Percentiles rank a stretch among this genome's conserved stretches.
Evolutionary conservation across 2,329 filamentous ascomycete species (phyloP).

Genomic region (Lecanicillium sp.): DNA sequence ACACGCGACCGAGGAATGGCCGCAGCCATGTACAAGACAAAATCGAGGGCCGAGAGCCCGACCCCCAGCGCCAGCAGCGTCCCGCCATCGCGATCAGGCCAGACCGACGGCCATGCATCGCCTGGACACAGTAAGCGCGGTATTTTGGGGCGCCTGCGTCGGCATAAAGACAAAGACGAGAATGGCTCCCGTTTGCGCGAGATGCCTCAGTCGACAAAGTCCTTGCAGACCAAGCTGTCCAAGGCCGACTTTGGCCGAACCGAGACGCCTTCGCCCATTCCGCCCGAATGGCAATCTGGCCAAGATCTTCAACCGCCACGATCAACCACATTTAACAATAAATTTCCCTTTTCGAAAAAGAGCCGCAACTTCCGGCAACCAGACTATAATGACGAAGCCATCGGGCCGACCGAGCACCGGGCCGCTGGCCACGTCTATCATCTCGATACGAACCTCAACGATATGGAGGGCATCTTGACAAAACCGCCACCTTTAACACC

Average conservation of each 20-base stretch:
- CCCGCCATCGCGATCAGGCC: slow-evolving; percentile 42
- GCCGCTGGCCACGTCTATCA: slow-evolving; percentile 60
- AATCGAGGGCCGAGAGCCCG: slow-evolving; percentile 68
- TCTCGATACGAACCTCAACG: slow-evolving; percentile 79
- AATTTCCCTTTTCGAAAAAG: slow-evolving; percentile 57
- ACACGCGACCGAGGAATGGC: slow-evolving; percentile 49
- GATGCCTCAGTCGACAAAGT: slow-evolving; percentile 47
- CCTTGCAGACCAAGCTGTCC: slow-evolving; percentile 45
- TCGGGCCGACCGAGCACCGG: slow-evolving; percentile 53
- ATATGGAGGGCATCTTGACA: slow-evolving; percentile 88
- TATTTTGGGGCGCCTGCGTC: slow-evolving; percentile 44
- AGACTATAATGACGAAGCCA: slow-evolving; percentile 53
- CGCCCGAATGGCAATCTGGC: slow-evolving; percentile 24
- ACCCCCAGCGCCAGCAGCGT: slow-evolving; percentile 68
- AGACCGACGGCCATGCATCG: slow-evolving; percentile 52
- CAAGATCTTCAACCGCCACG: slow-evolving; percentile 27
- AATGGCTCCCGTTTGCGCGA: slow-evolving; percentile 36
- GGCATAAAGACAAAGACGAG: slow-evolving; percentile 51
- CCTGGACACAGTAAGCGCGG: slow-evolving; percentile 49
- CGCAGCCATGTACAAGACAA: slow-evolving; percentile 38
- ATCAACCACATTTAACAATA: slow-evolving; percentile 55
- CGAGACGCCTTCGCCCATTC: slow-evolving; percentile 30
- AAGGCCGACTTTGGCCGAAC: slow-evolving; percentile 39
- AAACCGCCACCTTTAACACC: slow-evolving; percentile 65
- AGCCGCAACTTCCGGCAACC: slow-evolving; percentile 38